A percentile compares a stretch with the other conserved stretches of the same genome.
Conservation (phyloP, 352 stramenopile genomes). For the Globisporangium apiculatum region DNA sequence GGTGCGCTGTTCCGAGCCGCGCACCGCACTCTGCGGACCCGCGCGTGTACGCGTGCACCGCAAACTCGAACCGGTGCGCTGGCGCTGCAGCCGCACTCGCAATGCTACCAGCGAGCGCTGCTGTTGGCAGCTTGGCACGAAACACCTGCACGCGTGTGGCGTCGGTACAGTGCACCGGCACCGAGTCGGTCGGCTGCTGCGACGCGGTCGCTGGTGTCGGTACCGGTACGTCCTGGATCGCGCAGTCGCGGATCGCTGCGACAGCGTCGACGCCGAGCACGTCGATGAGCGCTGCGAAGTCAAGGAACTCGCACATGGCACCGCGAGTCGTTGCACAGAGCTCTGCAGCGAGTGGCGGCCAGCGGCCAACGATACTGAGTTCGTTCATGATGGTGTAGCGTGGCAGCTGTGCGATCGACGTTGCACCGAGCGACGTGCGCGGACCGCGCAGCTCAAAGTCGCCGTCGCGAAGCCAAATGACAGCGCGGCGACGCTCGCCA, state of each 20-base stretch:
- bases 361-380: slow-evolving; percentile 41
- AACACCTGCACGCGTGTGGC: slow-evolving; percentile 43
- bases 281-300: slow-evolving; percentile 23
- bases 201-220: too few species aligned
- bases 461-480: slow-evolving; percentile 42
- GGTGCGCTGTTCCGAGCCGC: slow-evolving; percentile 27
- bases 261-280: slow-evolving; percentile 29
- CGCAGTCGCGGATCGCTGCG: slow-evolving; percentile 23
- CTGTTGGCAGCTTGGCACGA: slow-evolving; percentile 29
- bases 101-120: not conserved
- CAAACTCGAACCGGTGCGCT: slow-evolving; percentile 30
- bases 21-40: slow-evolving; percentile 14
- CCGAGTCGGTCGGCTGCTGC: not conserved
- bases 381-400: slow-evolving; percentile 39
- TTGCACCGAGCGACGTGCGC: slow-evolving; percentile 28
- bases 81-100: slow-evolving; percentile 2
- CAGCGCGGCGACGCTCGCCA: slow-evolving; percentile 28
- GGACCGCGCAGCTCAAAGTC: slow-evolving; percentile 37
- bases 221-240: slow-evolving; percentile 13
- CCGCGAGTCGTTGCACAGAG: slow-evolving; percentile 27
- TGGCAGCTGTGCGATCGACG: slow-evolving; percentile 23
- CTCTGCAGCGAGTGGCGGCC: slow-evolving; percentile 25
- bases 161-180: slow-evolving; percentile 22
- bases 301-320: slow-evolving; percentile 34
- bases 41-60: slow-evolving; percentile 25